These are phyloP conservation scores for Monilinia aucupariae DNA, from an alignment of 2,329 filamentous ascomycete species.

Conservation along the genomic window DNA sequence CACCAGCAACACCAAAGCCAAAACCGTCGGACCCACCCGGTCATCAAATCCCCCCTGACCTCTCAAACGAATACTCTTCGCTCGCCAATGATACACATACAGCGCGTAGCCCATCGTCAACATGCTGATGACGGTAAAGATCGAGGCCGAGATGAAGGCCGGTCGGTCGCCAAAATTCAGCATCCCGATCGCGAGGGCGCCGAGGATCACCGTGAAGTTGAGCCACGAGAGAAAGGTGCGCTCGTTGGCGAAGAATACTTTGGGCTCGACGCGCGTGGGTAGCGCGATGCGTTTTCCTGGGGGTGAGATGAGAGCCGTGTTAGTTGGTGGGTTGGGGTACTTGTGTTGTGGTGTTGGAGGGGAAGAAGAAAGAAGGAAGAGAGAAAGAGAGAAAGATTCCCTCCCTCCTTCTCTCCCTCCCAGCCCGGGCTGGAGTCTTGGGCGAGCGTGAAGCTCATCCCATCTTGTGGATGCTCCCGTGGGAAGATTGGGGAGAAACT, in stretches of 20 bases:
- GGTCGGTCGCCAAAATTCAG: conserved; percentile 96
- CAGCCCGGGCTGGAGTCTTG: not conserved
- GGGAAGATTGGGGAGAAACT: not conserved
- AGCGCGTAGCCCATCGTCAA: conserved; percentile 92
- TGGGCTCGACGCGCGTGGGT: conserved; percentile 94
- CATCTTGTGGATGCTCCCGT: not conserved
- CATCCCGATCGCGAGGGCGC: conserved; percentile 91
- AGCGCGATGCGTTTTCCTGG: conserved; percentile 96
- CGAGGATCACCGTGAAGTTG: conserved; percentile 98
- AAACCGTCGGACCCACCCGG: conserved; percentile 83
- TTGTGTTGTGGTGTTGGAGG: no score
- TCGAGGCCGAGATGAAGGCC: conserved; percentile 85
- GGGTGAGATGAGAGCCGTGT: conserved; percentile 3
- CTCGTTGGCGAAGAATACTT: conserved; percentile 99
- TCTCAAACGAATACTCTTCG: conserved; percentile 82
- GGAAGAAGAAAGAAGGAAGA: no score
- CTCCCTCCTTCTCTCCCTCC: no score
- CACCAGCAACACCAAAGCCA: conserved; percentile 78
- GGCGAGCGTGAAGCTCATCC: not conserved
- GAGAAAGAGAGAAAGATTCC: no score
- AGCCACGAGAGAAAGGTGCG: conserved; percentile 99
- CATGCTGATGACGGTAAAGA: conserved; percentile 94
- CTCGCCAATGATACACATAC: conserved; percentile 94
- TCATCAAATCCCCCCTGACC: conserved; percentile 97
- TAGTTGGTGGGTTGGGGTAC: conserved; percentile 11